These are phyloP conservation scores for Podaxis carcinomalis DNA, from an alignment of 768 basidiomycete genomes.

Conservation along the genomic window DNA sequence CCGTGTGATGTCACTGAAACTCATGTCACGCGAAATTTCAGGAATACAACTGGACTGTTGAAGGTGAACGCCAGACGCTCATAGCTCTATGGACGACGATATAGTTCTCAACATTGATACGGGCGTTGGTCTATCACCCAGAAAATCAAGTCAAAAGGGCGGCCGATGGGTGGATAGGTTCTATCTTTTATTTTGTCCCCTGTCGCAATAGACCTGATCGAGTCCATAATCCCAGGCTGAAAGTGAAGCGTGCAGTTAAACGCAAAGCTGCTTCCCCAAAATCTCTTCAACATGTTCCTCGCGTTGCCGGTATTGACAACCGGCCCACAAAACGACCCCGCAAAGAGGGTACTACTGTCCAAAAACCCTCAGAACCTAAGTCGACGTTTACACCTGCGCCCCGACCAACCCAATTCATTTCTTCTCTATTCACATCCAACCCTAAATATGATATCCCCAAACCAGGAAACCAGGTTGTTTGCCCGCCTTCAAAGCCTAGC, in stretches of 20 bases:
- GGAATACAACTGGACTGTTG: neutral
- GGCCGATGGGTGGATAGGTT: slow-evolving; percentile 81
- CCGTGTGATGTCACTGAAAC: neutral
- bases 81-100: slow-evolving; percentile 59
- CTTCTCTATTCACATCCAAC: slow-evolving; percentile 85
- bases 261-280: slow-evolving; percentile 40
- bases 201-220: slow-evolving; percentile 14
- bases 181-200: neutral
- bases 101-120: slow-evolving; percentile 69
- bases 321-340: slow-evolving; percentile 49
- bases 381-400: slow-evolving; percentile 20
- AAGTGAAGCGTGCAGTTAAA: slow-evolving; percentile 68
- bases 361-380: slow-evolving; percentile 11
- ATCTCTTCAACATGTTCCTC: slow-evolving; percentile 1
- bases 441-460: slow-evolving; percentile 54
- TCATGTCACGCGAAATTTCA: neutral
- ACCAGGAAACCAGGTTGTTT: slow-evolving; percentile 18
- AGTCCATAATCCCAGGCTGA: slow-evolving; percentile 45
- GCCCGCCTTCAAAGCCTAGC: slow-evolving; percentile 48
- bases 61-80: neutral
- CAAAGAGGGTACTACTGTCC: slow-evolving; percentile 15
- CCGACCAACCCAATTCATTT: slow-evolving; percentile 64
- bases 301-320: slow-evolving; percentile 19
- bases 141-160: slow-evolving; percentile 42
- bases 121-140: slow-evolving; percentile 26